Conservation (phyloP, 2,329 filamentous ascomycete species). For the Aspergillus persii region DNA sequence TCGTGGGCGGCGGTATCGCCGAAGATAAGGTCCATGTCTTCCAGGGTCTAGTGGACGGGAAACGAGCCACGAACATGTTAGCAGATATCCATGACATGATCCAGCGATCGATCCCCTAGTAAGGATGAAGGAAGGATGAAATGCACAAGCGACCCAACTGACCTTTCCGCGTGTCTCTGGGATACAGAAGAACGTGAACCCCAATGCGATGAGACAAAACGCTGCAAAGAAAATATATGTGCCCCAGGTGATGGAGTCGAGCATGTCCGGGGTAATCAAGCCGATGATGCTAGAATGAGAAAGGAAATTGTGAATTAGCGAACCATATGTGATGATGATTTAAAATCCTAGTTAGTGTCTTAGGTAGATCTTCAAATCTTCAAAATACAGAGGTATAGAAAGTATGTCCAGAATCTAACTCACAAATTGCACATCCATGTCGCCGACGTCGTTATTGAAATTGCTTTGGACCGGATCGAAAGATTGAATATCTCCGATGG, state of each 20-base stretch:
- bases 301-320: neutral
- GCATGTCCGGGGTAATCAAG: slow-evolving; percentile 38
- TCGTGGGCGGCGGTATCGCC: slow-evolving; percentile 39
- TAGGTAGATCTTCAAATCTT: no score
- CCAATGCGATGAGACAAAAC: slow-evolving; percentile 35
- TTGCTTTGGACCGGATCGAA: slow-evolving; percentile 37
- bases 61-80: no score
- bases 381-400: neutral
- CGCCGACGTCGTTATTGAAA: slow-evolving; percentile 38
- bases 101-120: neutral
- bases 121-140: neutral
- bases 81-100: neutral
- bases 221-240: slow-evolving; percentile 43
- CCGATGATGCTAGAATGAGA: slow-evolving; percentile 31
- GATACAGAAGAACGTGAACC: slow-evolving; percentile 35
- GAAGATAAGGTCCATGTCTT: slow-evolving; percentile 55
- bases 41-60: slow-evolving; percentile 42
- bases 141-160: neutral
- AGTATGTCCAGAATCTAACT: slow-evolving; percentile 8
- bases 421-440: slow-evolving; percentile 43
- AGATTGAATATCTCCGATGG: slow-evolving; percentile 41
- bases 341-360: no score
- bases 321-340: neutral
- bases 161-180: slow-evolving; percentile 39
- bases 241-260: slow-evolving; percentile 36